Base-by-base conservation (phyloP, 768 basidiomycete genomes). In the Leucosporidium creatinivorum region DNA sequence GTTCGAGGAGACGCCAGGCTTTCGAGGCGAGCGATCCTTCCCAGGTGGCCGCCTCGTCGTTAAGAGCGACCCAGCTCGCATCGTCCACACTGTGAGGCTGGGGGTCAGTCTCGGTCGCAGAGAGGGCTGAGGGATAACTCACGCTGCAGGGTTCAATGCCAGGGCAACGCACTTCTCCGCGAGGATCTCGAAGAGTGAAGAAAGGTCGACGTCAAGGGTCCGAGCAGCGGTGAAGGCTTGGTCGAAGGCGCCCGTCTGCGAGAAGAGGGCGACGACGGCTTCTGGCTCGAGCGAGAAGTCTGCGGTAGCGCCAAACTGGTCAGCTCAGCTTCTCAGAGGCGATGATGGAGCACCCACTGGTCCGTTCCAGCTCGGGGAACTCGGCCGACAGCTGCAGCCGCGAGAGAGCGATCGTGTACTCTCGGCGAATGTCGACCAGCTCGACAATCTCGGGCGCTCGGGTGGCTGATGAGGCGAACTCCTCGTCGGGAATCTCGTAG, bases 1-100 rank as follows among this genome's bases (percentile, higher is more conserved):
- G 82, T 70, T 91, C 88, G 55, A 99, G 83, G 77, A 92, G 92
- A 75, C 88, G 84, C 89, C 93, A 93, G 7, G 87, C 91, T 69
- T 89, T 84, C 70, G 89, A 87, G 47, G 86, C 83, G 23, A 86
- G 81, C 9, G 88, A 84, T 6, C 93, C 93, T 25, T 88, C 83
- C 87, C 94, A 94, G 0, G 88, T 87, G 3, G 86, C 83, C 15
- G 89, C 83, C 67, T 86, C 85, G 75, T 67, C 49, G 17, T 91
- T 89, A 25, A 86, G 86, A 48, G 89, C 80, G 44, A 97, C 81
- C 93, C 93, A 97, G 69, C 87, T 85, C 1, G 83, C 84, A 63
- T 88, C 85, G 73, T 86, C 85, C 78, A 84, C 82, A 58, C 90
- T 92, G 77, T 58, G 65, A 47, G 28, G 44, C 23, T 55, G 30